Base-by-base conservation (phyloP, 2,329 filamentous ascomycete species). In the Graphium sp. region DNA sequence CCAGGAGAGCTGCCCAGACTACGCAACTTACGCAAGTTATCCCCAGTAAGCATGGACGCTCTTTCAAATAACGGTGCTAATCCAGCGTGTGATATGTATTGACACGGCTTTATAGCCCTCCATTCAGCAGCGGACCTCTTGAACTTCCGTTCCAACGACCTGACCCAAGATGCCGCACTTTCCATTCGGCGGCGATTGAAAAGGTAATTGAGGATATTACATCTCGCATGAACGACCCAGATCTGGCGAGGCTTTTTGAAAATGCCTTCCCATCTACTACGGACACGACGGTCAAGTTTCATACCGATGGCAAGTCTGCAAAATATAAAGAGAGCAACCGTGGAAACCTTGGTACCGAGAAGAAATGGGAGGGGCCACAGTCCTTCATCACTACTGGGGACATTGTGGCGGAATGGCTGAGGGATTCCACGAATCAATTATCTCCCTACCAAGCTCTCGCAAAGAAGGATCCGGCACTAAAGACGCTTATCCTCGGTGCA, bases 321-420 rank as follows among this genome's bases (percentile, higher is more conserved):
- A 46, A 30, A 36, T 41, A 32, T 10, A 49, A 56, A 34, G 49
- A 53, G 15, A 48, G 46, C 20, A 46, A 42, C 26, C 52, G 52
- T 35, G 45, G 50, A 26, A 47, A 46, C 33, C 45, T 48, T 25
- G 46, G 44, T 28, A 63, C 72, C 28, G 61, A 68, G 5, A 66
- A 63, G 11, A 66, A 69, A 37, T 94, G 85, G 85, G 61, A 78
- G 39, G 85, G 85, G 0, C 62, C 80, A 0, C 87, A 95, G 44
- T 85, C 79, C 8, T 95, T 95, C 48, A 77, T 95, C 38, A 91
- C 92, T 28, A 93, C 83, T 0, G 83, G 83, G 28, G 83, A 93
- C 41, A 93, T 93, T 46, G 80, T 91, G 42, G 84, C 84, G 1
- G 83, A 92, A 49, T 93, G 84, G 84, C 58, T 93, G 28, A 73